Evolutionary conservation across 441 rosid species (phyloP).

Genomic region (Populus tomentosa): DNA sequence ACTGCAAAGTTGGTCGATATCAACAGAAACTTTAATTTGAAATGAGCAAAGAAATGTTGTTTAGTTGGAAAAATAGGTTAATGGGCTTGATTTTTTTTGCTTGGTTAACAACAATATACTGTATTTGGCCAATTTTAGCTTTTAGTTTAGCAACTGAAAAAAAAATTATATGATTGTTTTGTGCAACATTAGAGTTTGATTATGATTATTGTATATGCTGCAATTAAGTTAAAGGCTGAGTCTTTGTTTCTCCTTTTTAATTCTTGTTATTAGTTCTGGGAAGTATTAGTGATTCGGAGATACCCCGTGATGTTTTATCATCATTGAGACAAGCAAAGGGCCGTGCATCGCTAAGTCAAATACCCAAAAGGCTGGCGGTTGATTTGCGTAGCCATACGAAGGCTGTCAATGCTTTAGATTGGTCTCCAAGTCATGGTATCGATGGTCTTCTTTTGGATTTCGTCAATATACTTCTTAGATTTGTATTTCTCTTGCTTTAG

Average conservation of each 20-base stretch:
- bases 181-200: no score
- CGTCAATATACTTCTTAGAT: neutral
- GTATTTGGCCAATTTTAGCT: neutral
- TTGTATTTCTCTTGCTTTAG: neutral
- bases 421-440: conserved; percentile 73
- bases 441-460: conserved; percentile 6
- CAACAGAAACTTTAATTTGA: no score
- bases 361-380: conserved; percentile 43
- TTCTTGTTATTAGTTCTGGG: conserved; percentile 46
- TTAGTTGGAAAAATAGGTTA: neutral
- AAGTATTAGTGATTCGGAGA: conserved; percentile 47
- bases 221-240: neutral
- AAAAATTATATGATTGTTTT: no score
- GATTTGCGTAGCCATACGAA: conserved; percentile 52
- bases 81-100: neutral
- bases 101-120: neutral
- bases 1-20: no score
- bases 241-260: neutral
- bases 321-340: conserved; percentile 33
- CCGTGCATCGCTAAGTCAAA: conserved; percentile 24
- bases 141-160: neutral
- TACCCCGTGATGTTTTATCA: conserved; percentile 40
- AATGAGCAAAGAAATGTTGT: no score
- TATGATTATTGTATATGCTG: neutral
- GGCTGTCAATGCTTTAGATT: conserved; percentile 67